A percentile compares a stretch with the other conserved stretches of the same genome.
These are phyloP conservation scores for Zygosaccharomyces pseudobailii DNA, from an alignment of 1,139 yeast genomes.

Conservation along the genomic window DNA sequence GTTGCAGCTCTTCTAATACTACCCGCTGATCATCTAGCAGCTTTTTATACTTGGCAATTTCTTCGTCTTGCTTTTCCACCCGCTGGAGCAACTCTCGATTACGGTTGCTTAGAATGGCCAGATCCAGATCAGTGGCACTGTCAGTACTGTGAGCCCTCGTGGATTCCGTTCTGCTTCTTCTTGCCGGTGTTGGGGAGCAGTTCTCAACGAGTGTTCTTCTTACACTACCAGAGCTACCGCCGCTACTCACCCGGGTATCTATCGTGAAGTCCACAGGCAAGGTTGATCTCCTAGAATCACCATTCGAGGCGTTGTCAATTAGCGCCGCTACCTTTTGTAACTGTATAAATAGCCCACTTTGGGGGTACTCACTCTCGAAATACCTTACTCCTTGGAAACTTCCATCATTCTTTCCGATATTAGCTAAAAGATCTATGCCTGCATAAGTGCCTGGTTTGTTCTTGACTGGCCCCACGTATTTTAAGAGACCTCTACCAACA, in stretches of 20 bases:
- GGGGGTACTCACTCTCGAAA: constrained; percentile 57
- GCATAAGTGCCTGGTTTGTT: constrained; percentile 79
- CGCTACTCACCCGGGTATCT: constrained; percentile 8
- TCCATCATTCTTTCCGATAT: constrained; percentile 79
- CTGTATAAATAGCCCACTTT: constrained; percentile 72
- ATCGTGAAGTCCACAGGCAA: background rate
- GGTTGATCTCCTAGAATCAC: constrained; percentile 14
- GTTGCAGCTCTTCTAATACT: constrained; percentile 33
- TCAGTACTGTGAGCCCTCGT: background rate
- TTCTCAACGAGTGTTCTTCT: constrained; percentile 15
- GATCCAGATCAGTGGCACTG: background rate
- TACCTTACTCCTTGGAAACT: constrained; percentile 55
- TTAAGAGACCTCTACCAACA: constrained; percentile 52
- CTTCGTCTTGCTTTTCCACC: constrained; percentile 14
- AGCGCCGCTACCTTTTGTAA: constrained; percentile 50
- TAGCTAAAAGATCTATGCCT: constrained; percentile 75
- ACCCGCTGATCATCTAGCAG: constrained; percentile 32
- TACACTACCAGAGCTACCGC: constrained; percentile 13
- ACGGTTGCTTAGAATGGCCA: background rate
- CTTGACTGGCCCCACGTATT: constrained; percentile 69
- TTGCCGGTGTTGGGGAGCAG: constrained; percentile 26
- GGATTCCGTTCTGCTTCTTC: constrained; percentile 5
- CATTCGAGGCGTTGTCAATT: constrained; percentile 17
- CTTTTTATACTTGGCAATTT: constrained; percentile 25
- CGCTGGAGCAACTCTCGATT: constrained; percentile 1